Evolutionary conservation across 129 eudicot genomes (phyloP).

Genomic region (Centrapalus pauciflorus): DNA sequence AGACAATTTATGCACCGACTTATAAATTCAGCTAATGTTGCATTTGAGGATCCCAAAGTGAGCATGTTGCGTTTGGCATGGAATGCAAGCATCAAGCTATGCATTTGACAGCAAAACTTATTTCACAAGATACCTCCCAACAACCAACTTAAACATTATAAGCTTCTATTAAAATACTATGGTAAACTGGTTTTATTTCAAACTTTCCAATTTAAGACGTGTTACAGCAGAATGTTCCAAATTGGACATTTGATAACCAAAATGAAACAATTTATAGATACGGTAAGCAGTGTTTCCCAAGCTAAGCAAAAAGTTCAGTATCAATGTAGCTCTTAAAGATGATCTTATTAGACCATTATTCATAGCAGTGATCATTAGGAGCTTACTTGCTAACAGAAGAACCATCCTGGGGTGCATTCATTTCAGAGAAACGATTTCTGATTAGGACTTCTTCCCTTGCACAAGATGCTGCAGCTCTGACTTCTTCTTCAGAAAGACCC

Average conservation of each 20-base stretch:
- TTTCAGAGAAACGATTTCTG: conserved; percentile 94
- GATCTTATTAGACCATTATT: neutral
- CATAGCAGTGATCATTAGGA: conserved; percentile 9
- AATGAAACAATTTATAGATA: neutral
- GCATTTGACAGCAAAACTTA: neutral
- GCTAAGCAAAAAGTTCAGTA: neutral
- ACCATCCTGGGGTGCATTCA: conserved; percentile 92
- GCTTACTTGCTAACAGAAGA: conserved; percentile 92
- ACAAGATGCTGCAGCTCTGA: conserved; percentile 95
- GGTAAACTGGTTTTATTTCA: neutral
- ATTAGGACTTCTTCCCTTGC: conserved; percentile 95
- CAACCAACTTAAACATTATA: neutral
- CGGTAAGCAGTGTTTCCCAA: neutral
- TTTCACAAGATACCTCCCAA: neutral
- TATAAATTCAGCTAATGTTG: neutral
- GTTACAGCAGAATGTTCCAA: neutral
- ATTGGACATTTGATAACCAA: neutral
- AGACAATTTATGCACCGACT: neutral
- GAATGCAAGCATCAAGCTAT: neutral
- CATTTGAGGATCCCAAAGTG: neutral
- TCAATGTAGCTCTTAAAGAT: neutral
- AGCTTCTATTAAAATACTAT: neutral
- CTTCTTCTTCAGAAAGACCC: conserved; percentile 99
- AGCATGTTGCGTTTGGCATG: neutral
- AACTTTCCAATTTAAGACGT: neutral